phyloP scores from a whole-genome alignment of 2,329 filamentous ascomycete genomes.

The Cladosporium austrohemisphaericum region DNA sequence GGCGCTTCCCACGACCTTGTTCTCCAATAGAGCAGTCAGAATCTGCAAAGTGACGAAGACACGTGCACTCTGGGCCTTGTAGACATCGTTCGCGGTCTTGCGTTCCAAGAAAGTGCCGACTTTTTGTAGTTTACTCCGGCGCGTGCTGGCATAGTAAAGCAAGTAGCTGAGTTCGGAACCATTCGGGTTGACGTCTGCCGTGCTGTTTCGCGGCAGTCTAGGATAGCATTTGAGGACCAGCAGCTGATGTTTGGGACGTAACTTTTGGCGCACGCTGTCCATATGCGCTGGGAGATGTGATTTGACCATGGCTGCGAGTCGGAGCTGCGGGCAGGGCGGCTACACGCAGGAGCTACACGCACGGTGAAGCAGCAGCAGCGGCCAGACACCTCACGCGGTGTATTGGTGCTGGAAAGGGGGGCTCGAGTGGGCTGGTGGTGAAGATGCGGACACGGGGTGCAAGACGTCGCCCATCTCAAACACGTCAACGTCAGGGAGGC shows the following conservation, averaged over 20 bases:
- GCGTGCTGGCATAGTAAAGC: constrained; percentile 92
- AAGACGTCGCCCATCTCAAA: constrained; percentile 9
- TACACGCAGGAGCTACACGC: no score
- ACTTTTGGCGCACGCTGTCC: constrained; percentile 22
- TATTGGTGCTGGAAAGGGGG: constrained; percentile 3
- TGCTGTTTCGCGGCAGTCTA: constrained; percentile 75
- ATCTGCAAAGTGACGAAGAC: constrained; percentile 90
- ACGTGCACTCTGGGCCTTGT: constrained; percentile 81
- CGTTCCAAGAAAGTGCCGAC: constrained; percentile 93
- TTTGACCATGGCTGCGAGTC: constrained; percentile 23
- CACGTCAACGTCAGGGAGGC: no score
- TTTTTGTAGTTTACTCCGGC: constrained; percentile 92
- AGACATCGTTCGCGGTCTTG: constrained; percentile 87
- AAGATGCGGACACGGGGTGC: background rate
- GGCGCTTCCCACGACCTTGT: constrained; percentile 57
- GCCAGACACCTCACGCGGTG: constrained; percentile 1
- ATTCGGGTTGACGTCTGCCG: constrained; percentile 91
- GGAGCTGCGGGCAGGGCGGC: constrained; percentile 5
- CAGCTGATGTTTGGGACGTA: constrained; percentile 66
- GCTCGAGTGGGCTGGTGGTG: background rate
- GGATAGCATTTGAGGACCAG: constrained; percentile 96
- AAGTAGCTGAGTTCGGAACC: constrained; percentile 95
- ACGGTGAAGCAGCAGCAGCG: no score
- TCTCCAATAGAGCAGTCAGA: constrained; percentile 85
- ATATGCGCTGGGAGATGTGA: constrained; percentile 28